Conservation (phyloP, 768 basidiomycete genomes). For the Filobasidium wieringae region DNA sequence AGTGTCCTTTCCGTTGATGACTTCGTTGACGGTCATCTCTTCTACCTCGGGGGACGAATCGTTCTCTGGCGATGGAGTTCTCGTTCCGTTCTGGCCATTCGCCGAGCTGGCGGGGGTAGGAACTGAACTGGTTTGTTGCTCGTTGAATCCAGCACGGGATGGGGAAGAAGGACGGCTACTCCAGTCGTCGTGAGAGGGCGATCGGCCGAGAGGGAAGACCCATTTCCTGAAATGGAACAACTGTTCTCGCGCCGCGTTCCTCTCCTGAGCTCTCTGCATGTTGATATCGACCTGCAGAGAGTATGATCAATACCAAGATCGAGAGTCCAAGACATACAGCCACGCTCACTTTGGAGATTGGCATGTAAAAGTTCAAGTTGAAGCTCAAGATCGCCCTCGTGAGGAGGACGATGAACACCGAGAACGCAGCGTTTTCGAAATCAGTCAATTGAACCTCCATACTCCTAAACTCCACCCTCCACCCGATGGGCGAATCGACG, state of each 20-base stretch:
- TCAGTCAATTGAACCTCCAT: conserved; percentile 99
- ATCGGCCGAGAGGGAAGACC: conserved; percentile 53
- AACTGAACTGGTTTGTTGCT: background rate
- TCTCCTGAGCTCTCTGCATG: conserved; percentile 75
- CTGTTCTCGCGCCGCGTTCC: conserved; percentile 60
- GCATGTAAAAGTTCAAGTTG: conserved; percentile 87
- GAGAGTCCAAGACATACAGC: background rate
- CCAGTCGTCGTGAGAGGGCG: conserved; percentile 28
- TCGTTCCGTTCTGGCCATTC: background rate
- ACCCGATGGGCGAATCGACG: conserved; percentile 79
- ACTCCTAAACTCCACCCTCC: conserved; percentile 95
- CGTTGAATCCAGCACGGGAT: background rate
- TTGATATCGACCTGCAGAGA: conserved; percentile 78
- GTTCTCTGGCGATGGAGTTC: conserved; percentile 39
- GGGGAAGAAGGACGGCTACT: conserved; percentile 19
- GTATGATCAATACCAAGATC: background rate
- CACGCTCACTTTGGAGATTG: conserved; percentile 73
- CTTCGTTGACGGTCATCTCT: conserved; percentile 83
- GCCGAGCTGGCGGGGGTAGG: background rate
- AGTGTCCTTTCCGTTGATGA: conserved; percentile 77
- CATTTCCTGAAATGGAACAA: conserved; percentile 85
- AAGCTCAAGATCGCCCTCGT: conserved; percentile 86
- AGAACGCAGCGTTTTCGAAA: conserved; percentile 96
- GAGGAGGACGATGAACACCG: conserved; percentile 84
- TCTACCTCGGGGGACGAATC: conserved; percentile 69